Conservation (phyloP, 805 yeast species). For the Kodamaea leandrae region DNA sequence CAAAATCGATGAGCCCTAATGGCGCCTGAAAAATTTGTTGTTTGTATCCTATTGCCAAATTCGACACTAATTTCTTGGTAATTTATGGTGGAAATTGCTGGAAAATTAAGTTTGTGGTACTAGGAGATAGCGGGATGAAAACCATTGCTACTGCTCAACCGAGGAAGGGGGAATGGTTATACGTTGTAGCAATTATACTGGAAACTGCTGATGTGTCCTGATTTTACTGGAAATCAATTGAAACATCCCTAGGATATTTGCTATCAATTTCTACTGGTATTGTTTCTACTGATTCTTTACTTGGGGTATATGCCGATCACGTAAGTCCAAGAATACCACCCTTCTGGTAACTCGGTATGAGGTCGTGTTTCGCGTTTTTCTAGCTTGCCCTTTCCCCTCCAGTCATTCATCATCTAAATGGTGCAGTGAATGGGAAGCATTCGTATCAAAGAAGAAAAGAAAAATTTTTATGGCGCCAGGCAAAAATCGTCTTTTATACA, state of each 20-base stretch:
- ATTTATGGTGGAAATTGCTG: no score
- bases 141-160: no score
- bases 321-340: constrained; percentile 25
- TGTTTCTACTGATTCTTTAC: background rate
- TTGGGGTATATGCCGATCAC: constrained; percentile 35
- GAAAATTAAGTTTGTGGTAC: no score
- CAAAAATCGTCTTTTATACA: constrained; percentile 3
- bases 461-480: background rate
- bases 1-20: background rate
- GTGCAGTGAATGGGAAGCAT: constrained; percentile 43
- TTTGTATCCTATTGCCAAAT: no score
- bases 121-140: no score
- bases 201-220: no score
- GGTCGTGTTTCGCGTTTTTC: constrained; percentile 31
- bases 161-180: no score
- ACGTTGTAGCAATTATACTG: no score
- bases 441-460: constrained; percentile 33
- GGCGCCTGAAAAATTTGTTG: background rate
- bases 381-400: constrained; percentile 42
- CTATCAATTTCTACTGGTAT: background rate
- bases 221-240: no score
- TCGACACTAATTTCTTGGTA: no score
- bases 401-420: constrained; percentile 32
- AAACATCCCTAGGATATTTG: no score
- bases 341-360: constrained; percentile 31